Base-by-base conservation (phyloP, 495 filamentous ascomycete genomes). In the Staphylotrichum longicolle region DNA sequence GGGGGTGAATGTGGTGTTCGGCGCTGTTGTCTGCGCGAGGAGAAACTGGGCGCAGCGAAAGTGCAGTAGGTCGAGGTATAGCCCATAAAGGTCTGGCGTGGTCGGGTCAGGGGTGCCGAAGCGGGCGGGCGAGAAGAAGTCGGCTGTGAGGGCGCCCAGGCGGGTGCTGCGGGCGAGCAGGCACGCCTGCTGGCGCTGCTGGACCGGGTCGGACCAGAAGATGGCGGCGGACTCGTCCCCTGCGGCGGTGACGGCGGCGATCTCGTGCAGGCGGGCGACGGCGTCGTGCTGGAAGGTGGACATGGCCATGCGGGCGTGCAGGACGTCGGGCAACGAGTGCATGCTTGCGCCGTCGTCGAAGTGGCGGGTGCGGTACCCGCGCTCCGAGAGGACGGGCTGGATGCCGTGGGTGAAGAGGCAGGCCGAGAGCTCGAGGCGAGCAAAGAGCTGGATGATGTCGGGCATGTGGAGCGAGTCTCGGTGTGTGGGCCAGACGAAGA, bases 41-140 rank as follows among this genome's bases (percentile, higher is more conserved):
- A 67, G 84, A 64, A 77, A 77, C 55, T 85, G 83, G 78, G 82
- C 84, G 68, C 75, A 77, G 7, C 75, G 86, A 53, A 90, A 90
- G 75, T 65, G 66, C 15, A 72, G 60, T 8, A 70, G 60, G 53
- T 65, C 57, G 32, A 68, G 57, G 27, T 63, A 60, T 7, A 65
- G 45, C 33, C 14, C 53, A 37, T 59, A 45, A 11, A 57, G 47
- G 3, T 66, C 61, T 0, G 57, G 58, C 11, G 56, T 62, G 55
- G 54, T 58, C 3, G 63, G 58, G 6, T 35, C 45, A 10, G 52
- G 44, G 1, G 34, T 44, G 35, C 45, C 56, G 33, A 61, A 39
- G 15, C 60, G 55, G 32, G 41, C 9, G 27, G 60, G 30, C 20
- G 60, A 60, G 37, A 66, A 58, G 51, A 64, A 67, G 12, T 64